Conservation (phyloP, 176 grass and related monocot genomes). For the Oryza nivara region DNA sequence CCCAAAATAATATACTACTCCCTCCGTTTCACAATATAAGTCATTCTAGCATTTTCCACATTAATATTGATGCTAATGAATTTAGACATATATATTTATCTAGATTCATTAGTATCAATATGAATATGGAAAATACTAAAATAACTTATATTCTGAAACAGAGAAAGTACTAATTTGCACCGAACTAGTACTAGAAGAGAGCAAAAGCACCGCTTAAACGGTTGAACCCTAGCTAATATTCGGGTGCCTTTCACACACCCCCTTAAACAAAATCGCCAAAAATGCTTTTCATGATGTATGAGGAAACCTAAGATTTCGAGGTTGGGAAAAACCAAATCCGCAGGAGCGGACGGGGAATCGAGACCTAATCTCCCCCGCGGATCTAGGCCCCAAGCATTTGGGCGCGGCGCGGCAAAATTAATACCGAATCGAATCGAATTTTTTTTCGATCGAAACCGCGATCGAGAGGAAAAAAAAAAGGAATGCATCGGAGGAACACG, state of each 20-base stretch:
- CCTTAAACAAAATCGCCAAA: neutral
- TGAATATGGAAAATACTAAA: too few species aligned
- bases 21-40: too few species aligned
- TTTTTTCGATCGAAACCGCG: too few species aligned
- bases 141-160: too few species aligned
- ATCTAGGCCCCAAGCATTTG: neutral
- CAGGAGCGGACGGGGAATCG: neutral
- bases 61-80: too few species aligned
- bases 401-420: neutral
- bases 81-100: too few species aligned
- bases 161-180: neutral
- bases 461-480: neutral
- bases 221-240: neutral
- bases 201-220: neutral
- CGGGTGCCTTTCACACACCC: neutral
- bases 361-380: too few species aligned
- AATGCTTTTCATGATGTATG: neutral
- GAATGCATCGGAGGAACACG: constrained; percentile 1
- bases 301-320: neutral
- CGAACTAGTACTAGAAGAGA: neutral
- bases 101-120: too few species aligned
- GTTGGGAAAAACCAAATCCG: neutral
- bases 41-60: too few species aligned
- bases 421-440: neutral
- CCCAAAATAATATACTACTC: neutral